phyloP scores from a whole-genome alignment of 768 basidiomycete species.

The Crassisporium funariophilum region DNA sequence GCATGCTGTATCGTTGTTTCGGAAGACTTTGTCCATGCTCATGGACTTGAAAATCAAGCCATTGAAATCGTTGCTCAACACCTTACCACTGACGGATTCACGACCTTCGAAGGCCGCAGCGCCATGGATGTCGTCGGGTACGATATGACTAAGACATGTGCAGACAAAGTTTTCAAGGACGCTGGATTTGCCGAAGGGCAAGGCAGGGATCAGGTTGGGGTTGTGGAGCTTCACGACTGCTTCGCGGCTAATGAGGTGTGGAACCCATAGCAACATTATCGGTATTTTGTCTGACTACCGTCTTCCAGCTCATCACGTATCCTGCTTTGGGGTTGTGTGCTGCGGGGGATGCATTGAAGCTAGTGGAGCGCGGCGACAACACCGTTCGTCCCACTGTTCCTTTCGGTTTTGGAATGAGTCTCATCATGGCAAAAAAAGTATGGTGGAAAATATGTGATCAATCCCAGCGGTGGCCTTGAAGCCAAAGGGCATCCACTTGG shows the following conservation, averaged over 20 bases:
- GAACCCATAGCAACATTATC: neutral
- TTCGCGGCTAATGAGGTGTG: constrained; percentile 79
- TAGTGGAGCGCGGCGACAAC: constrained; percentile 78
- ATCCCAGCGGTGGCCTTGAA: constrained; percentile 84
- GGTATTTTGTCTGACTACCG: neutral
- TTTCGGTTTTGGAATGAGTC: neutral
- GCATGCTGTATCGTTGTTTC: constrained; percentile 79
- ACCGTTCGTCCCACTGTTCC: constrained; percentile 49
- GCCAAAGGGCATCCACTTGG: constrained; percentile 90
- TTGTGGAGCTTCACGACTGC: constrained; percentile 86
- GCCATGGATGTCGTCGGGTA: constrained; percentile 86
- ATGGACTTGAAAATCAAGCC: constrained; percentile 81
- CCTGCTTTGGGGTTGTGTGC: constrained; percentile 76
- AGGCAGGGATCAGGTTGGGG: constrained; percentile 76
- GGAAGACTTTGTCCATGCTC: constrained; percentile 72
- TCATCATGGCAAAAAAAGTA: too few species aligned
- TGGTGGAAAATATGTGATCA: constrained; percentile 83
- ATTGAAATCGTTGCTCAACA: constrained; percentile 76
- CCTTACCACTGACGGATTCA: constrained; percentile 65
- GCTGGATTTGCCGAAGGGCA: constrained; percentile 68
- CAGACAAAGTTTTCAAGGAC: constrained; percentile 68
- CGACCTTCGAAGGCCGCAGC: constrained; percentile 65
- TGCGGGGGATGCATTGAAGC: constrained; percentile 65
- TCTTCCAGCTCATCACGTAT: constrained; percentile 71
- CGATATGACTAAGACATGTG: constrained; percentile 68